phyloP scores from a whole-genome alignment of 164 flowering plant genomes.

The Houttuynia cordata region DNA sequence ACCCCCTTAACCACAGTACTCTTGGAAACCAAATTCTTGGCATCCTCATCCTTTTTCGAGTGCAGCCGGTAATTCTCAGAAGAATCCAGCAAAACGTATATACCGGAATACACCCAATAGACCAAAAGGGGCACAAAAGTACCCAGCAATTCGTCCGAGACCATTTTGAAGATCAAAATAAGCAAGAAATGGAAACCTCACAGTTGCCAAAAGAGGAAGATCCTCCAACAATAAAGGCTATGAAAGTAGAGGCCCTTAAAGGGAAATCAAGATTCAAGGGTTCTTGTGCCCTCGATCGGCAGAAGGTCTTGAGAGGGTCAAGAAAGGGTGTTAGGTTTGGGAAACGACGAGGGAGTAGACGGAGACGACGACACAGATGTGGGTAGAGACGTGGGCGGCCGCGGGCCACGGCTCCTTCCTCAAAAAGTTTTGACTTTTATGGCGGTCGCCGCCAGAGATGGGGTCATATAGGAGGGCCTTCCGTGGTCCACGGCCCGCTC shows the following conservation, averaged over 20 bases:
- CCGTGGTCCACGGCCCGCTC: too few species aligned
- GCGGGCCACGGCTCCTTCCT: background rate
- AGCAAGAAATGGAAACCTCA: background rate
- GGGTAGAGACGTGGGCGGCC: background rate
- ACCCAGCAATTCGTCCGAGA: conserved; percentile 76
- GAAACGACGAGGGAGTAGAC: background rate
- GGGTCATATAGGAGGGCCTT: too few species aligned
- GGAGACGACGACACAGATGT: background rate
- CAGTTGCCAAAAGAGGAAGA: background rate
- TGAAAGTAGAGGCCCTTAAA: too few species aligned
- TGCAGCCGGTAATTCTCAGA: conserved; percentile 71
- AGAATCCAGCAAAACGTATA: conserved; percentile 45
- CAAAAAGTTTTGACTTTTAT: too few species aligned
- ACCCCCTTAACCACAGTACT: conserved; percentile 70
- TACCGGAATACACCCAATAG: conserved; percentile 86
- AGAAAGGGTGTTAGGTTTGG: too few species aligned
- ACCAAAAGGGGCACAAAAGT: conserved; percentile 65
- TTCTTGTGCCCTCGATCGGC: too few species aligned
- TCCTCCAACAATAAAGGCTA: too few species aligned
- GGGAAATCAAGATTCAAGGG: too few species aligned
- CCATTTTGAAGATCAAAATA: conserved; percentile 22
- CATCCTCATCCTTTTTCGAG: conserved; percentile 66
- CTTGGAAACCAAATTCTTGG: conserved; percentile 79
- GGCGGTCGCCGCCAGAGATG: too few species aligned
- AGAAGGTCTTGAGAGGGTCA: too few species aligned